Conservation (phyloP, 2,329 filamentous ascomycete species). For the Sporothrix curviconia region DNA sequence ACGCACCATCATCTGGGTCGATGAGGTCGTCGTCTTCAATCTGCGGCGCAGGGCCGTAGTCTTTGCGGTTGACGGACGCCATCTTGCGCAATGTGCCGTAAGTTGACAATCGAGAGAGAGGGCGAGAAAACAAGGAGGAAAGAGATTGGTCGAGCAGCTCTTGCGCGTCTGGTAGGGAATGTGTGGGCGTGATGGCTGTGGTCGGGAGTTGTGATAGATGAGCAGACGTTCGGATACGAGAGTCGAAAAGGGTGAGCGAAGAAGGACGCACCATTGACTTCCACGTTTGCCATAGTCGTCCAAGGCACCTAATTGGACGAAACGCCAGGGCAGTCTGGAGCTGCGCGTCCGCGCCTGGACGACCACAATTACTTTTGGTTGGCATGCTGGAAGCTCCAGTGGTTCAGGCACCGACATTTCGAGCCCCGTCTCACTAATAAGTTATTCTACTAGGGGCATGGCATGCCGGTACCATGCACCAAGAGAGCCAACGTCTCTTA, state of each 20-base stretch:
- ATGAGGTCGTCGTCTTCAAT: conserved; percentile 64
- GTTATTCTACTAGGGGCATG: too few species aligned
- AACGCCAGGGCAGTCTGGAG: background rate
- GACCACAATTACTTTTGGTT: background rate
- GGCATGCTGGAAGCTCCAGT: background rate
- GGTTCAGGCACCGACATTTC: conserved; percentile 2
- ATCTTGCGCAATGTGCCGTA: conserved; percentile 26
- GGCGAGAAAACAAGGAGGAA: background rate
- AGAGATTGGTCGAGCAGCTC: too few species aligned
- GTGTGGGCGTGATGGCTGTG: background rate
- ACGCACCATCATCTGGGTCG: conserved; percentile 68
- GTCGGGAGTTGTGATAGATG: background rate
- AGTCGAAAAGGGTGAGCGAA: conserved; percentile 6
- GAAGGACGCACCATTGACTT: conserved; percentile 2
- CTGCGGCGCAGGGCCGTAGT: conserved; percentile 56
- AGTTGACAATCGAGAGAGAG: background rate
- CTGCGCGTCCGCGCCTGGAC: conserved; percentile 1
- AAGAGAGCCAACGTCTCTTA: background rate
- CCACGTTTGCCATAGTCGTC: conserved; percentile 9
- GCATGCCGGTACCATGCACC: background rate
- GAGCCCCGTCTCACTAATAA: too few species aligned
- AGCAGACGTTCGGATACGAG: background rate
- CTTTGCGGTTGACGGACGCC: conserved; percentile 41
- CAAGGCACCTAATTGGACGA: background rate
- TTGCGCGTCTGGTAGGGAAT: too few species aligned